phyloP scores from a whole-genome alignment of 2,329 filamentous ascomycete species.

The Microcyclospora pomicola region DNA sequence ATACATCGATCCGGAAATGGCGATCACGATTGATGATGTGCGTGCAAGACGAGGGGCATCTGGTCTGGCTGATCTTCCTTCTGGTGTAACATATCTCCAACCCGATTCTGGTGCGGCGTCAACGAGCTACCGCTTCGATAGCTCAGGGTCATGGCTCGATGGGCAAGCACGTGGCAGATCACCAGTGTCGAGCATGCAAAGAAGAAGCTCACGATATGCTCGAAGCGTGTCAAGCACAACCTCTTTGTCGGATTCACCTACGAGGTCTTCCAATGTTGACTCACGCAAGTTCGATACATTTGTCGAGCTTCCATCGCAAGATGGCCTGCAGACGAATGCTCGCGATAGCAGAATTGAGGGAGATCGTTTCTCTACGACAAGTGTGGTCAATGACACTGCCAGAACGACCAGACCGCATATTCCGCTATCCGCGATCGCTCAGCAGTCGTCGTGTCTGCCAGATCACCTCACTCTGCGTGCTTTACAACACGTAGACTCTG shows the following conservation, averaged over 20 bases:
- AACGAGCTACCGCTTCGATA: conserved; percentile 30
- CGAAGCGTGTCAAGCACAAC: conserved; percentile 14
- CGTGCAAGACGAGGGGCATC: conserved; percentile 10
- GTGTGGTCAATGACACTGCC: background rate
- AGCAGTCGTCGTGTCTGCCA: background rate
- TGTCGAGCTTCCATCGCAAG: background rate
- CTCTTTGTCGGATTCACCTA: conserved; percentile 13
- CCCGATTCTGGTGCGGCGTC: conserved; percentile 28
- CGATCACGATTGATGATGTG: conserved; percentile 32
- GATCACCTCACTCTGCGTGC: conserved; percentile 1
- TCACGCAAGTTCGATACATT: background rate
- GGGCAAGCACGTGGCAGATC: conserved; percentile 22
- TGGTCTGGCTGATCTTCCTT: background rate
- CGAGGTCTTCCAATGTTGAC: conserved; percentile 2
- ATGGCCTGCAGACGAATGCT: background rate
- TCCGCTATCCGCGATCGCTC: background rate
- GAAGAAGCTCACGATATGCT: conserved; percentile 22
- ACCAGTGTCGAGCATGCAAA: conserved; percentile 20
- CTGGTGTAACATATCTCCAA: conserved; percentile 19
- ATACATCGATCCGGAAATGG: conserved; percentile 33
- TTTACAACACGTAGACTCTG: conserved; percentile 24
- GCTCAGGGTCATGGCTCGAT: conserved; percentile 32
- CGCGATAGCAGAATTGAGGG: background rate
- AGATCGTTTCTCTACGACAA: background rate
- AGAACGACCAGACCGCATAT: background rate